phyloP scores from a whole-genome alignment of 2,329 filamentous ascomycete species.

The Paraphaeosphaeria sporulosa region DNA sequence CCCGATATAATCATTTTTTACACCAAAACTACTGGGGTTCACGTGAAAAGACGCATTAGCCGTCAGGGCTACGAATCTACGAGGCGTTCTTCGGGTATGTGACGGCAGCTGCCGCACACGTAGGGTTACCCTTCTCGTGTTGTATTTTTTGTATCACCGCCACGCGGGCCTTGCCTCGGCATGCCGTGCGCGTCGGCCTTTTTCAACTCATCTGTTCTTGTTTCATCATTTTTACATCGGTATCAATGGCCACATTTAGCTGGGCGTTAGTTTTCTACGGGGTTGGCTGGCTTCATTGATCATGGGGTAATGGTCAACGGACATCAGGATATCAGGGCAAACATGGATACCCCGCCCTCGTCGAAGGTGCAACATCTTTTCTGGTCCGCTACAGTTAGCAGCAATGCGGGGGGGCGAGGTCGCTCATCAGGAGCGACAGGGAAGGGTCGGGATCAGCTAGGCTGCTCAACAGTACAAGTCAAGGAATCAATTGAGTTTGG shows the following conservation, averaged over 20 bases:
- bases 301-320: slow-evolving; percentile 21
- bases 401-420: slow-evolving; percentile 10
- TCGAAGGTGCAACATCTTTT: slow-evolving; percentile 36
- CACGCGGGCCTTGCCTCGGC: slow-evolving; percentile 2
- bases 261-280: slow-evolving; percentile 6
- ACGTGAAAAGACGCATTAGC: slow-evolving; percentile 49
- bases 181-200: neutral
- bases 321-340: slow-evolving; percentile 26
- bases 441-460: neutral
- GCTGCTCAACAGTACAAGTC: slow-evolving; percentile 1
- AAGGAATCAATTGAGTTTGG: neutral
- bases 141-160: slow-evolving; percentile 1
- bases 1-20: neutral
- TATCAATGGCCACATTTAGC: slow-evolving; percentile 7
- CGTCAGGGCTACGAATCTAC: slow-evolving; percentile 49
- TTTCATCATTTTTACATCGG: neutral
- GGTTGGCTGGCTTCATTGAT: slow-evolving; percentile 15
- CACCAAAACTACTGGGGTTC: slow-evolving; percentile 29
- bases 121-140: slow-evolving; percentile 7
- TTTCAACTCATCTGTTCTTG: neutral
- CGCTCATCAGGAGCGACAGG: neutral
- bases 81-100: slow-evolving; percentile 24
- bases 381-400: slow-evolving; percentile 13
- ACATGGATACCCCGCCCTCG: slow-evolving; percentile 45
- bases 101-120: slow-evolving; percentile 5